Evolutionary conservation across 2,329 filamentous ascomycete genomes (phyloP).

Genomic region (Pseudogymnoascus sp.): DNA sequence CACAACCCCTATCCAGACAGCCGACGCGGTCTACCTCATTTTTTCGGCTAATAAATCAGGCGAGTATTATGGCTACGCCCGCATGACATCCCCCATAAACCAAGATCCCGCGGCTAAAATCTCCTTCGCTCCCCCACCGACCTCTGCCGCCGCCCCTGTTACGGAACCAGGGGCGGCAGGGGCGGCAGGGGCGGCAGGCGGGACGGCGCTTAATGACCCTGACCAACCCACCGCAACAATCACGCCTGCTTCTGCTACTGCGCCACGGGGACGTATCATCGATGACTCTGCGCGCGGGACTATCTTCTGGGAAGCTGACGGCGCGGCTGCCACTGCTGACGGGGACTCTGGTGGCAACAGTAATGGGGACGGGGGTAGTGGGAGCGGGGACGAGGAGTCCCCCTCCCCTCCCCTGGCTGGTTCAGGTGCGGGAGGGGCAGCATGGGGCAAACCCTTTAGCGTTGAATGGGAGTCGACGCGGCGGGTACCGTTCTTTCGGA

Average conservation of each 20-base stretch:
- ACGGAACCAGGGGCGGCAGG: neutral
- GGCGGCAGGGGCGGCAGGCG: constrained; percentile 32
- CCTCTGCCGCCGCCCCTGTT: neutral
- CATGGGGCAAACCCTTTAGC: constrained; percentile 86
- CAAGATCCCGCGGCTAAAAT: constrained; percentile 66
- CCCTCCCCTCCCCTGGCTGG: constrained; percentile 19
- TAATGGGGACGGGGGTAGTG: constrained; percentile 26
- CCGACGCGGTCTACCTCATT: constrained; percentile 81
- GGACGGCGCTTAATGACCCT: constrained; percentile 49
- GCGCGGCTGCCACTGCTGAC: constrained; percentile 44
- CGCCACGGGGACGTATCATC: constrained; percentile 79
- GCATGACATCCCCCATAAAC: constrained; percentile 80
- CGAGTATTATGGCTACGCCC: constrained; percentile 92
- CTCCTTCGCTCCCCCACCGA: constrained; percentile 51
- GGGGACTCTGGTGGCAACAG: constrained; percentile 38
- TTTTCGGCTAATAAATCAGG: constrained; percentile 98
- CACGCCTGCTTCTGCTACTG: constrained; percentile 69
- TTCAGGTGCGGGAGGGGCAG: constrained; percentile 32
- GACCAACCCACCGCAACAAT: constrained; percentile 74
- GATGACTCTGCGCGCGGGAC: constrained; percentile 91
- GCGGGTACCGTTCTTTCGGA: constrained; percentile 80
- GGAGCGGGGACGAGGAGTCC: constrained; percentile 32
- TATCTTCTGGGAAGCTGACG: constrained; percentile 89
- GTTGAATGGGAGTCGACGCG: constrained; percentile 85
- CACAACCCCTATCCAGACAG: constrained; percentile 44